phyloP scores from a whole-genome alignment of 345 rosid species.

The Mercurialis annua region DNA sequence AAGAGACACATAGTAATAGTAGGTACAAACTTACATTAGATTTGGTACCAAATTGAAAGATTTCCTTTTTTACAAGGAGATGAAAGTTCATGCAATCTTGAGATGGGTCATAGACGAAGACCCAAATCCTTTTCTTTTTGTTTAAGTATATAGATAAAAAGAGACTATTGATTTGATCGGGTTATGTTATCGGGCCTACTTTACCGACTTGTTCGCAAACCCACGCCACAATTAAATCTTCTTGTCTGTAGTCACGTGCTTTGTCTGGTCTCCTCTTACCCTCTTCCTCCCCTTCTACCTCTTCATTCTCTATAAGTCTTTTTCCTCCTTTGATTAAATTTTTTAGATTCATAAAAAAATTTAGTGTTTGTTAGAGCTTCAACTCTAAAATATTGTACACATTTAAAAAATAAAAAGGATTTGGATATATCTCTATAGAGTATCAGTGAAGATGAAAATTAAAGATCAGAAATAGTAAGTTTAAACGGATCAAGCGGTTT shows the following conservation, averaged over 20 bases:
- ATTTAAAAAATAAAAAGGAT: no score
- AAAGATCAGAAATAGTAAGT: no score
- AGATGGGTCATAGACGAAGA: neutral
- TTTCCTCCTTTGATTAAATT: no score
- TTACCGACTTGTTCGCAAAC: neutral
- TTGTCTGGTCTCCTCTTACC: neutral
- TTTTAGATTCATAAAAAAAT: no score
- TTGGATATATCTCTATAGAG: no score
- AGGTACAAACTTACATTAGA: neutral
- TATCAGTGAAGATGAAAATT: no score
- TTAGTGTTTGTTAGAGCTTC: no score
- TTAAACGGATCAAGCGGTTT: no score
- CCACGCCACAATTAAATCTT: neutral
- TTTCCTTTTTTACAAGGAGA: neutral
- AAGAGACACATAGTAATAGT: no score
- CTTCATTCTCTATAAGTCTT: neutral
- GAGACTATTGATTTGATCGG: neutral
- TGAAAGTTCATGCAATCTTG: neutral
- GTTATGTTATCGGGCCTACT: neutral
- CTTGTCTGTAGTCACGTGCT: neutral
- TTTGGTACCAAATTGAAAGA: conserved; percentile 1
- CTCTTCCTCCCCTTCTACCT: no score
- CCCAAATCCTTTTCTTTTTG: neutral
- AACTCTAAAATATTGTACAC: no score
- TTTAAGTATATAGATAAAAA: neutral